Conservation (phyloP, 257 asterid species). For the Solanum habrochaites region DNA sequence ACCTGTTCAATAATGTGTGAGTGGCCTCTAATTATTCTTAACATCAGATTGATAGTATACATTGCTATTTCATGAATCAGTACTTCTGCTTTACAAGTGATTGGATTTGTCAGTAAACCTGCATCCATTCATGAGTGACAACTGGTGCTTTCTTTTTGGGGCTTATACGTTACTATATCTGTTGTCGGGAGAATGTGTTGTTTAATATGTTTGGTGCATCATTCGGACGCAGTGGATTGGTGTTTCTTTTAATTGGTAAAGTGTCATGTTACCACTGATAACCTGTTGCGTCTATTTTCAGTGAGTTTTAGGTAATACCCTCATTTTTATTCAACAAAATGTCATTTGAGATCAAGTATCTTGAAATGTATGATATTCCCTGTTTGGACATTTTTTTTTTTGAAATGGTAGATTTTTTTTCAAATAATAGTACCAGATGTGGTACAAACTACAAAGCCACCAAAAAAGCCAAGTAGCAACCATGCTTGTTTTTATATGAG, state of each 20-base stretch:
- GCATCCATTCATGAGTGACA: not conserved
- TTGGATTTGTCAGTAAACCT: not conserved
- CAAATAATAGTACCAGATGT: not conserved
- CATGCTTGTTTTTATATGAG: not conserved
- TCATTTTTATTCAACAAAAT: not conserved
- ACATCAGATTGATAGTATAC: not conserved
- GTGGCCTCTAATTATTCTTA: slow-evolving; percentile 7
- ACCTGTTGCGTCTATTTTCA: not conserved
- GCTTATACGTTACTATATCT: not conserved
- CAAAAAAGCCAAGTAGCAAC: not conserved
- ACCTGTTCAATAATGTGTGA: slow-evolving; percentile 66
- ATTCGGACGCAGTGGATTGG: not conserved
- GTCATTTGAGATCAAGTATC: not conserved
- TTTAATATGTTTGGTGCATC: not conserved
- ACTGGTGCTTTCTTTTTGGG: not conserved
- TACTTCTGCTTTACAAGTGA: not conserved
- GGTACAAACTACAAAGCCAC: not conserved
- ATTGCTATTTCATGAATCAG: not conserved
- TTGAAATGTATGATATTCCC: not conserved
- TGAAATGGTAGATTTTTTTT: not conserved
- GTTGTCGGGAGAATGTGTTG: not conserved
- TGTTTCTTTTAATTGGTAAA: not conserved
- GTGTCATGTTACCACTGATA: not conserved
- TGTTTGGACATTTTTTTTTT: not conserved
- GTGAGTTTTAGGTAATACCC: not conserved